A percentile compares a stretch with the other conserved stretches of the same genome.
These are phyloP conservation scores for Xerocomellus amylosporus DNA, from an alignment of 768 basidiomycete genomes.

Conservation along the genomic window DNA sequence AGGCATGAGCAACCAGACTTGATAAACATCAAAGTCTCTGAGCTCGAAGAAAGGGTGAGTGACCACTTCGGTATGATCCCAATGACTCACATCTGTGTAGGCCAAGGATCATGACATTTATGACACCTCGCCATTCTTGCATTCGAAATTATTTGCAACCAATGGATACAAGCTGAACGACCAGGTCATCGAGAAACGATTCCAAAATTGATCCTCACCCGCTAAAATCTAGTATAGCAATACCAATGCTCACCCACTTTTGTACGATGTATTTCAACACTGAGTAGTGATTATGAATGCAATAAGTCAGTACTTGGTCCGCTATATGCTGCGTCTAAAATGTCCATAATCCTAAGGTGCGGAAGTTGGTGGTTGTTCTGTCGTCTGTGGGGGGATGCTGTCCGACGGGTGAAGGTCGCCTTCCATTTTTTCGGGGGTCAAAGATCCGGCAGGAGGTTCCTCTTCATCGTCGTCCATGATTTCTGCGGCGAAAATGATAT, in stretches of 20 bases:
- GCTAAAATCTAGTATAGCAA: background rate
- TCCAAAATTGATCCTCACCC: constrained; percentile 39
- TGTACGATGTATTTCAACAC: constrained; percentile 16
- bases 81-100: constrained; percentile 39
- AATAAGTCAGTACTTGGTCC: constrained; percentile 24
- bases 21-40: constrained; percentile 71
- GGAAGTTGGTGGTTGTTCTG: constrained; percentile 5
- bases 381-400: constrained; percentile 7
- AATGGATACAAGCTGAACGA: constrained; percentile 83
- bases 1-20: constrained; percentile 73
- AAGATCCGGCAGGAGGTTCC: constrained; percentile 19
- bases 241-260: constrained; percentile 7
- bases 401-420: constrained; percentile 5
- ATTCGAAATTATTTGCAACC: constrained; percentile 75
- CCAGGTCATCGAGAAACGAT: constrained; percentile 71
- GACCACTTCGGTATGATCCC: background rate
- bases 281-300: constrained; percentile 33
- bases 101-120: constrained; percentile 97
- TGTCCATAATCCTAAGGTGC: constrained; percentile 20
- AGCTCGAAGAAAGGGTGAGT: constrained; percentile 85
- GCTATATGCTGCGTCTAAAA: constrained; percentile 22
- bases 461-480: constrained; percentile 70
- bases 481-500: constrained; percentile 39
- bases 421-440: constrained; percentile 4
- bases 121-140: constrained; percentile 82